Percentiles rank a stretch among this genome's conserved stretches.
phyloP scores from a whole-genome alignment of 768 basidiomycete genomes.

The Xerocomellus chrysenteron region DNA sequence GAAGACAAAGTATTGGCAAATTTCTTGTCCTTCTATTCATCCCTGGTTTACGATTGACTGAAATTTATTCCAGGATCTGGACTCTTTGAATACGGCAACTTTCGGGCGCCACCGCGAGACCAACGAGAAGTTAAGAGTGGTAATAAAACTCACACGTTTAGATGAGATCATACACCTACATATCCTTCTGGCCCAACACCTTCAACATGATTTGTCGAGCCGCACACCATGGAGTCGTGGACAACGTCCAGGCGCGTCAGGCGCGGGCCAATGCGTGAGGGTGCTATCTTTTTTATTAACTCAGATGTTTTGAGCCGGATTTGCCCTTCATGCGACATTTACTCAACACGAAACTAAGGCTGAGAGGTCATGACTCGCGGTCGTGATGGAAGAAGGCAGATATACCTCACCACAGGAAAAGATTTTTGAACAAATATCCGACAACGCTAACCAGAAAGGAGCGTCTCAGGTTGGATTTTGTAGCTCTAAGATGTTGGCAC shows the following conservation, averaged over 20 bases:
- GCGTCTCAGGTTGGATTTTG: not conserved
- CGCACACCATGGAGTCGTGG: not conserved
- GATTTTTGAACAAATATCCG: constrained; percentile 9
- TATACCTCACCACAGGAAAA: constrained; percentile 17
- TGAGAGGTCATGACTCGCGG: constrained; percentile 1
- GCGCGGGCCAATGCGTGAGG: constrained; percentile 6
- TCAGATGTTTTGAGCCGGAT: constrained; percentile 24
- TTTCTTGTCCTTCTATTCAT: not conserved
- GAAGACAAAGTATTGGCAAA: constrained; percentile 6
- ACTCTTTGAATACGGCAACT: constrained; percentile 47
- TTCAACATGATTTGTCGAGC: not conserved
- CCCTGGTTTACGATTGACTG: constrained; percentile 1
- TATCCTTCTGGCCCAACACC: not conserved
- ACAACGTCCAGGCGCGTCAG: constrained; percentile 4
- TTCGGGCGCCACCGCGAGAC: constrained; percentile 65
- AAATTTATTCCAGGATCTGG: constrained; percentile 36
- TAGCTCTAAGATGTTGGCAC: not conserved
- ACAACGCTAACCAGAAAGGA: not conserved
- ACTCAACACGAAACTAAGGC: constrained; percentile 1
- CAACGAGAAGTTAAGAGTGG: constrained; percentile 65
- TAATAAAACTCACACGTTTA: constrained; percentile 71
- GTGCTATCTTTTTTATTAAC: constrained; percentile 9
- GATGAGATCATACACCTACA: constrained; percentile 33
- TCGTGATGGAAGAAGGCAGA: constrained; percentile 11
- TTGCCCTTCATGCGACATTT: constrained; percentile 1